Evolutionary conservation across 495 filamentous ascomycete species (phyloP), one percentile per base, ranked within the genome.

Genomic region (Lentithecium fluviatile): DNA sequence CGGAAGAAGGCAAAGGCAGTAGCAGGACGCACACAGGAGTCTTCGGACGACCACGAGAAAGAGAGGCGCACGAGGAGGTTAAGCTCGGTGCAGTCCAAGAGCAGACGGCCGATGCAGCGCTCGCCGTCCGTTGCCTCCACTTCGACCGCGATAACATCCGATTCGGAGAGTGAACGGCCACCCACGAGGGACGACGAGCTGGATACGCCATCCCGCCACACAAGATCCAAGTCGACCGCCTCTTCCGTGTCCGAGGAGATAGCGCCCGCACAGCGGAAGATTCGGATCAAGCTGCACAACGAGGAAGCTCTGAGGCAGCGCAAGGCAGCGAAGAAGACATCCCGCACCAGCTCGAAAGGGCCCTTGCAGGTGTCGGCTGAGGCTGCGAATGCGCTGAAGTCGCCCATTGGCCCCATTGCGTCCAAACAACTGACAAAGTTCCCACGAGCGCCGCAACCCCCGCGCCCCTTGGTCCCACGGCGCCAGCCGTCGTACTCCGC

Each of bases 281-380:
- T 96, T 62, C 82, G 91, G 26, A 96, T 97, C 65, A 95, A 95
- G 72, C 79, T 96, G 13, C 83, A 92, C 73, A 88, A 89, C 63
- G 92, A 97, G 69, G 89, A 95, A 46, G 76, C 78, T 1, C 71
- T 82, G 58, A 77, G 80, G 60, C 80, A 83, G 65, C 82, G 87
- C 62, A 87, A 65, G 32, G 42, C 62, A 24, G 62, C 66, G 81
- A 82, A 65, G 38, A 71, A 64, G 25, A 58, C 65, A 46, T 62
- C 62, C 48, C 62, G 46, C 34, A 49, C 43, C 19, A 47, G 50
- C n/a, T 51, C 25, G 38, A 69, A 45, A 75, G 24, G 42, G 59
- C 63, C 74, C 23, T 26, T 62, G 8, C 61, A 69, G 48, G 56
- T 69, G 65, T 72, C 62, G 52, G 66, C 56, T 48, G 67, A 86